These are phyloP conservation scores for Botrytis sinoallii DNA, from an alignment of 2,329 filamentous ascomycete species.

Conservation along the genomic window DNA sequence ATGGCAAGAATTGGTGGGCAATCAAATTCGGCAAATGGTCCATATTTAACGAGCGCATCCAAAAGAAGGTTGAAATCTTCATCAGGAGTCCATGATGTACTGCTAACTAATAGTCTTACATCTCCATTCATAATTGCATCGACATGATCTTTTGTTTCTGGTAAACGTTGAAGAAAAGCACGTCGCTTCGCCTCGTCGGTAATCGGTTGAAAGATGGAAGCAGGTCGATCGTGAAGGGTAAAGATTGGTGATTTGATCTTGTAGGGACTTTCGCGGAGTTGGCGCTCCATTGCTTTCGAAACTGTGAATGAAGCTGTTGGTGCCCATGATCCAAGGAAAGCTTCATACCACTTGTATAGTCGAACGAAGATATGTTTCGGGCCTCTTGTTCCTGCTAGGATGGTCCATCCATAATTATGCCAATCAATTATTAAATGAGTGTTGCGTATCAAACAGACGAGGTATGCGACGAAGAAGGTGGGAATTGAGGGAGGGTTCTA, in stretches of 20 bases:
- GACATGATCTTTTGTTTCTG: constrained; percentile 60
- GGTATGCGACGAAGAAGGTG: constrained; percentile 71
- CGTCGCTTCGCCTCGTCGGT: constrained; percentile 45
- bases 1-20: constrained; percentile 71
- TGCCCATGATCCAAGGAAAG: constrained; percentile 63
- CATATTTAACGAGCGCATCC: constrained; percentile 75
- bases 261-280: constrained; percentile 64
- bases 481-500: constrained; percentile 97
- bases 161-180: constrained; percentile 61
- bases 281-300: constrained; percentile 79
- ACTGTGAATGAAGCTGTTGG: constrained; percentile 77
- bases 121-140: constrained; percentile 55
- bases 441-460: constrained; percentile 72
- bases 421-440: constrained; percentile 89
- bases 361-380: constrained; percentile 69
- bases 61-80: constrained; percentile 91
- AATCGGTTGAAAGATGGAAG: constrained; percentile 75
- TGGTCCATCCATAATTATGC: constrained; percentile 98
- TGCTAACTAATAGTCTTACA: constrained; percentile 76
- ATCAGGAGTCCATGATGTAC: constrained; percentile 95
- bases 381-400: constrained; percentile 64
- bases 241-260: constrained; percentile 61
- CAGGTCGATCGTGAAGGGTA: constrained; percentile 82
- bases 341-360: constrained; percentile 76
- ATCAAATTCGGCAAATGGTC: constrained; percentile 45